phyloP scores from a whole-genome alignment of 2,329 filamentous ascomycete species.

The Aspergillus sp. region DNA sequence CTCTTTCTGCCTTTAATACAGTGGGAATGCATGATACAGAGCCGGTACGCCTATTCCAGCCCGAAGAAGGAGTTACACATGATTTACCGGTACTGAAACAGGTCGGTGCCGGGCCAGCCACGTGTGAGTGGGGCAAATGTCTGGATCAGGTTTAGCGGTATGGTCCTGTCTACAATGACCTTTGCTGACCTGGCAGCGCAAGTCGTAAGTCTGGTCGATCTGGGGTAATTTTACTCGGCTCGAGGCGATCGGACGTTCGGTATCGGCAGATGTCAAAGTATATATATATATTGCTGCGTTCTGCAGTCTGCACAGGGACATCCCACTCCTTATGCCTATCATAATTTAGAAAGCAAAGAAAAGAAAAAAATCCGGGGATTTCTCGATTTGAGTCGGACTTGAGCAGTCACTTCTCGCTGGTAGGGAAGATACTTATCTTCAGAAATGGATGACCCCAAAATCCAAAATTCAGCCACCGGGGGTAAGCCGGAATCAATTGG shows the following conservation, averaged over 20 bases:
- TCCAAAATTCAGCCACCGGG: slow-evolving; percentile 9
- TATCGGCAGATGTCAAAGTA: background rate
- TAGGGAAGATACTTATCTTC: background rate
- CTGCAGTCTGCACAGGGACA: background rate
- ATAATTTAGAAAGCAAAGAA: background rate
- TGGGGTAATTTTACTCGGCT: slow-evolving; percentile 16
- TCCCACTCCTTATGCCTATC: background rate
- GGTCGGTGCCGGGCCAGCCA: slow-evolving; percentile 17
- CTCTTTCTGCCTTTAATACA: slow-evolving; percentile 1
- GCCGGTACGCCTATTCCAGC: too few relatives aligned
- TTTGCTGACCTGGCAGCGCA: background rate
- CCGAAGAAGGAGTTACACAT: background rate
- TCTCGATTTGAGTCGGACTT: background rate
- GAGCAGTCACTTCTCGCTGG: background rate
- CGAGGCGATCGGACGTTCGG: background rate
- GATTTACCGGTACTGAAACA: slow-evolving; percentile 3
- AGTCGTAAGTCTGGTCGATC: slow-evolving; percentile 15
- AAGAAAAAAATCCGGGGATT: background rate
- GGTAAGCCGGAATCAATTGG: slow-evolving; percentile 4
- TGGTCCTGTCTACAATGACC: background rate
- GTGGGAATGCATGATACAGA: too few relatives aligned
- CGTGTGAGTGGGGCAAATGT: slow-evolving; percentile 18
- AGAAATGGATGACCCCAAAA: background rate
- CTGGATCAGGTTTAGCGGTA: slow-evolving; percentile 13
- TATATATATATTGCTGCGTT: background rate